Evolutionary conservation across 305 asterid genomes (phyloP).

Genomic region (Plantago coronopus): DNA sequence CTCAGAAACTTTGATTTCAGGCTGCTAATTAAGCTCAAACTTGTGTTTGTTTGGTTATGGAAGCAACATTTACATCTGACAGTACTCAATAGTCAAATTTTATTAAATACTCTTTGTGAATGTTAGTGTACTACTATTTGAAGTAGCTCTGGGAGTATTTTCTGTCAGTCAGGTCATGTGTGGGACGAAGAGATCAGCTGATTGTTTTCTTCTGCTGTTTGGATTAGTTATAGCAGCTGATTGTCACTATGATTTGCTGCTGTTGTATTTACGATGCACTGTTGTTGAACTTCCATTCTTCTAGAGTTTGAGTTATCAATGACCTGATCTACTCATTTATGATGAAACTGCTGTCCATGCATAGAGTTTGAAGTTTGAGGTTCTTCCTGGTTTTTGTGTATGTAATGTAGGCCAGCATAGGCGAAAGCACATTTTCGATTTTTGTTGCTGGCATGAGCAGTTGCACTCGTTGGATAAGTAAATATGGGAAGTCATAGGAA

Average conservation of each 20-base stretch:
- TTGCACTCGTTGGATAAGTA: conserved; percentile 34
- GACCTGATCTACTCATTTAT: background rate
- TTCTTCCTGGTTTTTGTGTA: too few relatives aligned
- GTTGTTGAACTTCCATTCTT: background rate
- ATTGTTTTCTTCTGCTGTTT: background rate
- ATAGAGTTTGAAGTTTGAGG: too few relatives aligned
- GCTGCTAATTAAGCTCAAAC: background rate
- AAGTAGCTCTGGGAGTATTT: background rate
- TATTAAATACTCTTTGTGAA: too few relatives aligned
- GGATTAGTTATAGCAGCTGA: background rate
- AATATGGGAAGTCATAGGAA: conserved; percentile 69
- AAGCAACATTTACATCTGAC: background rate
- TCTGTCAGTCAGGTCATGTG: background rate
- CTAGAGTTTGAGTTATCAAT: background rate
- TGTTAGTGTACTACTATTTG: too few relatives aligned
- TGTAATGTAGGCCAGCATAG: background rate
- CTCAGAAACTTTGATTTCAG: background rate
- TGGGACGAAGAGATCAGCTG: background rate
- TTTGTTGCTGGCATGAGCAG: conserved; percentile 43
- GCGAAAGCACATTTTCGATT: background rate
- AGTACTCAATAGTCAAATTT: background rate
- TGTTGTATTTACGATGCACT: too few relatives aligned
- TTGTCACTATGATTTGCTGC: background rate
- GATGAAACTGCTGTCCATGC: background rate
- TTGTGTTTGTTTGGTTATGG: background rate